A percentile compares a stretch with the other conserved stretches of the same genome.
These are phyloP conservation scores for Sesbania bispinosa DNA, from an alignment of 306 rosid species.

Conservation along the genomic window DNA sequence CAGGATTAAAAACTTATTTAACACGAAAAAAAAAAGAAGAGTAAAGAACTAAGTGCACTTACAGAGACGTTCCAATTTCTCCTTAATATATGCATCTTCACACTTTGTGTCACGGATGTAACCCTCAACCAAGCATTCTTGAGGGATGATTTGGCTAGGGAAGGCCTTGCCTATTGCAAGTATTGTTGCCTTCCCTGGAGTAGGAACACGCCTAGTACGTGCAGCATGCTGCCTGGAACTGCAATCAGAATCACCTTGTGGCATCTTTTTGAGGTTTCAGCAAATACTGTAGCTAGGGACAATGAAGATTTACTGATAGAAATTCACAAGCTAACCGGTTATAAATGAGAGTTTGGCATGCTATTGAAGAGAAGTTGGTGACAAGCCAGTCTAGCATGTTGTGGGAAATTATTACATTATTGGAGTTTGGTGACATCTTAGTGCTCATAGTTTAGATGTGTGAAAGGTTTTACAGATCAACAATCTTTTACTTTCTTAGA, in stretches of 20 bases:
- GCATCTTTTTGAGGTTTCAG: conserved; percentile 40
- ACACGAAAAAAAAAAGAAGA: no score
- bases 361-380: conserved; percentile 65
- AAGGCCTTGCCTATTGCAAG: conserved; percentile 91
- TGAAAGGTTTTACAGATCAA: conserved; percentile 27
- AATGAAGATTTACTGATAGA: conserved; percentile 29
- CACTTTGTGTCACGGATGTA: conserved; percentile 90
- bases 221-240: conserved; percentile 13
- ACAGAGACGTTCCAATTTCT: conserved; percentile 88
- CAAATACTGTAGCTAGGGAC: neutral
- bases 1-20: no score
- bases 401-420: conserved; percentile 29
- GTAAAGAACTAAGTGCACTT: conserved; percentile 33
- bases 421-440: conserved; percentile 35
- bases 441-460: conserved; percentile 45
- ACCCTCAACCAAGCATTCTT: conserved; percentile 94
- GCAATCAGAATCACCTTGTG: conserved; percentile 39
- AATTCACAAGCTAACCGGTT: neutral
- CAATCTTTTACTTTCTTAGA: conserved; percentile 38
- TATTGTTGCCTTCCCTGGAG: conserved; percentile 72
- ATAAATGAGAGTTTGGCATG: conserved; percentile 38
- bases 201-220: conserved; percentile 44
- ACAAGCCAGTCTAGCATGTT: conserved; percentile 51
- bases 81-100: conserved; percentile 60
- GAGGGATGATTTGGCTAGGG: conserved; percentile 86